Percentiles rank a stretch among this genome's conserved stretches.
Evolutionary conservation across 768 basidiomycete species (phyloP).

Genomic region (Rossbeevera mucosa): DNA sequence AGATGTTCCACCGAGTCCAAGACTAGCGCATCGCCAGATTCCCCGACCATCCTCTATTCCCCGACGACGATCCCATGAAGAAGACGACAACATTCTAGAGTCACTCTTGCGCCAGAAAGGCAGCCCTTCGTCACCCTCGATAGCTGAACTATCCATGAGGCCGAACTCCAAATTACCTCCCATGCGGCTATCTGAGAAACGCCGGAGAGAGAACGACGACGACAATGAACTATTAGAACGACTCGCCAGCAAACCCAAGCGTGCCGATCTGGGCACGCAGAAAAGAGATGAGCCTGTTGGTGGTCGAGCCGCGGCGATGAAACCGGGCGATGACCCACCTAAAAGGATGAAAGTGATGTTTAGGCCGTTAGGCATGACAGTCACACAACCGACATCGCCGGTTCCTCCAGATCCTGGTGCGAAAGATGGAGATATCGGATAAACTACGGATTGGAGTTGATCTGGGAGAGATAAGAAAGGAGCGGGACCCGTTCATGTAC

Average conservation of each 20-base stretch:
- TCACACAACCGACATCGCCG: conserved; percentile 34
- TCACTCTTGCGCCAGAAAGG: conserved; percentile 41
- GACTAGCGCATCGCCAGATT: conserved; percentile 36
- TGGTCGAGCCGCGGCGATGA: conserved; percentile 22
- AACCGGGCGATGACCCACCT: conserved; percentile 40
- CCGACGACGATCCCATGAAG: conserved; percentile 41
- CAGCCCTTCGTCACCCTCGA: conserved; percentile 37
- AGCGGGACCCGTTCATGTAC: neutral
- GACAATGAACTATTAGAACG: conserved; percentile 62
- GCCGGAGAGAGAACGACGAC: conserved; percentile 67
- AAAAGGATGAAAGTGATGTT: conserved; percentile 78
- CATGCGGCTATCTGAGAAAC: conserved; percentile 62
- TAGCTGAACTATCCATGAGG: conserved; percentile 23
- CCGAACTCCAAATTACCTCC: conserved; percentile 35
- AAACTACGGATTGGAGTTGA: conserved; percentile 14
- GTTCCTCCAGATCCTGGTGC: conserved; percentile 58
- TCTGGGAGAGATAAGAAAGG: conserved; percentile 35
- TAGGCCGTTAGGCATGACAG: conserved; percentile 33
- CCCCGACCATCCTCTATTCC: conserved; percentile 40
- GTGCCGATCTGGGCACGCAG: conserved; percentile 44
- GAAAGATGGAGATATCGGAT: conserved; percentile 76
- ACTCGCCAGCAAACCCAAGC: conserved; percentile 55
- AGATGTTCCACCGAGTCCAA: conserved; percentile 36
- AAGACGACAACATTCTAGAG: conserved; percentile 55
- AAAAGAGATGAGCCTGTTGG: conserved; percentile 34